Evolutionary conservation across 2,329 filamentous ascomycete species (phyloP).

Genomic region (Scopulariopsis brevicaulis): DNA sequence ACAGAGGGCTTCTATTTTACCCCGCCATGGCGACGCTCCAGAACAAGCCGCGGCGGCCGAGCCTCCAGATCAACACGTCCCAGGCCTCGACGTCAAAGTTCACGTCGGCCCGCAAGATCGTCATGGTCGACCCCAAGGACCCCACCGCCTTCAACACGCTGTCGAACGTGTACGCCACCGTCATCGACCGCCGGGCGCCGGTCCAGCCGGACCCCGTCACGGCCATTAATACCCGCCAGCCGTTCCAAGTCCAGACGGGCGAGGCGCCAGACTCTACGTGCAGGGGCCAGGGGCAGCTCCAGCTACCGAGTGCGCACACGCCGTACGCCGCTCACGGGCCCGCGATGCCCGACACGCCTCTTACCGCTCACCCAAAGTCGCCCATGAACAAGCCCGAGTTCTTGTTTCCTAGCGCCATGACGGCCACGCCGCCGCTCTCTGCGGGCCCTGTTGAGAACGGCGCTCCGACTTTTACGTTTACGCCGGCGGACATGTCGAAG

Average conservation of each 20-base stretch:
- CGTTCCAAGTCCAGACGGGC: constrained; percentile 10
- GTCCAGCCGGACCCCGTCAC: constrained; percentile 33
- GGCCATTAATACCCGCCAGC: constrained; percentile 31
- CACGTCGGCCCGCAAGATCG: constrained; percentile 24
- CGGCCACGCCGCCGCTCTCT: constrained; percentile 46
- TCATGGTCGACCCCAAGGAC: constrained; percentile 41
- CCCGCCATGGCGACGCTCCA: constrained; percentile 21
- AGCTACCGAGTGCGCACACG: constrained; percentile 1
- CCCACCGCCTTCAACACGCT: constrained; percentile 56
- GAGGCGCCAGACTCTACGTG: neutral
- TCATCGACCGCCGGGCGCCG: constrained; percentile 47
- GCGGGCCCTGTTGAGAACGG: constrained; percentile 33
- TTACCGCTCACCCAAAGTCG: constrained; percentile 38
- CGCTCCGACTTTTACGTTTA: constrained; percentile 5
- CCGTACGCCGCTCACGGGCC: constrained; percentile 28
- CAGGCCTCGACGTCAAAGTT: constrained; percentile 21
- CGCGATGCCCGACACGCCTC: constrained; percentile 40
- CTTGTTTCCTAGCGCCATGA: constrained; percentile 43
- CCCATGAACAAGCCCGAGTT: constrained; percentile 32
- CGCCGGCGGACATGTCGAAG: constrained; percentile 4
- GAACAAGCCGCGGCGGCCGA: constrained; percentile 42
- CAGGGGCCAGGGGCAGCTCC: constrained; percentile 1
- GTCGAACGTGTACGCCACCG: constrained; percentile 52
- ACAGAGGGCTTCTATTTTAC: neutral
- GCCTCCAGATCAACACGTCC: constrained; percentile 40